Evolutionary conservation across 2,329 filamentous ascomycete species (phyloP).

Genomic region (Aspergillus sclerotialis): DNA sequence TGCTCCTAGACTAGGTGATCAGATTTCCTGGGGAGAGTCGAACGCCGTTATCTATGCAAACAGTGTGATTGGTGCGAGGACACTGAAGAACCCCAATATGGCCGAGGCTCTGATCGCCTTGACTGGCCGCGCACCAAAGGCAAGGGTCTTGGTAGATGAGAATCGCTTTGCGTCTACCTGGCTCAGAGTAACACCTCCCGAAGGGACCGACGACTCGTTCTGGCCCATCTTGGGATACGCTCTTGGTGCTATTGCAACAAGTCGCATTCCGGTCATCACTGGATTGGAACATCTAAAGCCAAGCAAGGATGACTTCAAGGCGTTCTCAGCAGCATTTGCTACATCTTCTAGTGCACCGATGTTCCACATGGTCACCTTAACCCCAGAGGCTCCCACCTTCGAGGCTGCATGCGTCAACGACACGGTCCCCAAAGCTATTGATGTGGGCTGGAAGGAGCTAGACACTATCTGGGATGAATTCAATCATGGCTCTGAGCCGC

Average conservation of each 20-base stretch:
- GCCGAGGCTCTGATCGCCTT: slow-evolving; percentile 39
- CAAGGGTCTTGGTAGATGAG: no score
- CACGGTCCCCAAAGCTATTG: no score
- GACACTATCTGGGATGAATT: no score
- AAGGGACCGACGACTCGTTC: neutral
- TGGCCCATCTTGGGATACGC: neutral
- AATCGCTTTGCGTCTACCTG: no score
- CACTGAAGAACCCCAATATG: slow-evolving; percentile 42
- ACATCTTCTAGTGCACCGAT: neutral
- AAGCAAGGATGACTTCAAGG: neutral
- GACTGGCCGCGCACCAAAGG: no score
- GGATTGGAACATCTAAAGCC: neutral
- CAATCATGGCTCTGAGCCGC: no score
- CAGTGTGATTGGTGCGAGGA: slow-evolving; percentile 39
- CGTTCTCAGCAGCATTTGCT: neutral
- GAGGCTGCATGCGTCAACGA: no score
- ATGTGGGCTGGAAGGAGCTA: no score
- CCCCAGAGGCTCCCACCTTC: neutral
- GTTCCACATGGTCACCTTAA: neutral
- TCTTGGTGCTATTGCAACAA: neutral
- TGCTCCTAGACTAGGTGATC: slow-evolving; percentile 30
- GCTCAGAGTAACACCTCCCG: no score
- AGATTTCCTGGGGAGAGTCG: slow-evolving; percentile 41
- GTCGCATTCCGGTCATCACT: neutral
- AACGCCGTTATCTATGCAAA: slow-evolving; percentile 44